Base-by-base conservation (phyloP, 2,329 filamentous ascomycete species). In the Sphaceloma murrayae region DNA sequence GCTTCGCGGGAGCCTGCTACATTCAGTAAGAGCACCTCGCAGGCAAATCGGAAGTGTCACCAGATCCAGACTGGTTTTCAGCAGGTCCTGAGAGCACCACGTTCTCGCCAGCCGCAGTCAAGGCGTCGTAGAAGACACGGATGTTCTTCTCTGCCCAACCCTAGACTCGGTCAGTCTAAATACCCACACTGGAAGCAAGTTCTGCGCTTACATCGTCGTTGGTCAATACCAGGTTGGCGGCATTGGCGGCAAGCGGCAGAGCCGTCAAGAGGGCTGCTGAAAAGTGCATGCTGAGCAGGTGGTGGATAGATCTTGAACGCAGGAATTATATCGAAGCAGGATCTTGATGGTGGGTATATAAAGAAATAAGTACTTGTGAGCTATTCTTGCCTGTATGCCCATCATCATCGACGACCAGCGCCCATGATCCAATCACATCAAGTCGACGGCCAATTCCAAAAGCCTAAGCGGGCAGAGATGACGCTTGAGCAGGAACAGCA, bases 71-170 rank as follows among this genome's bases (percentile, higher is more conserved):
- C 57, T 80, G 62, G 58, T 83, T 75, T 45, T 81, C 72, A 0
- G 80, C 79, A 0, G 81, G 80, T 0, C 68, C 76, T 0, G 78
- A 82, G 4, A 85, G 66, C 7, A 84, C 66, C 6, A 77, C 75
- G 7, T 75, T 65, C 52, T 83, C 73, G 0, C 75, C 76, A 2
- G 73, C 69, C 1, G 60, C 60, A 7, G 62, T 68, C 30, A 85
- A 62, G 9, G 68, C 65, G 43, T 74, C 61, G 60, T 80, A 74
- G 42, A 83, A 64, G 0, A 69, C 67, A 11, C 80, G 73, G 39
- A 80, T 63, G 54, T 84, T 82, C 30, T 70, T 70, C 62, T 83
- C 80, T 4, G 80, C 78, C 81, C 81, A 85, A 24, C 81, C 80
- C 42, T 36, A 8, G 24, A 22, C 16, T 9, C 13, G n/a, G 11